Base-by-base conservation (phyloP, 2,329 filamentous ascomycete species). In the Lasiodiplodia sp. region DNA sequence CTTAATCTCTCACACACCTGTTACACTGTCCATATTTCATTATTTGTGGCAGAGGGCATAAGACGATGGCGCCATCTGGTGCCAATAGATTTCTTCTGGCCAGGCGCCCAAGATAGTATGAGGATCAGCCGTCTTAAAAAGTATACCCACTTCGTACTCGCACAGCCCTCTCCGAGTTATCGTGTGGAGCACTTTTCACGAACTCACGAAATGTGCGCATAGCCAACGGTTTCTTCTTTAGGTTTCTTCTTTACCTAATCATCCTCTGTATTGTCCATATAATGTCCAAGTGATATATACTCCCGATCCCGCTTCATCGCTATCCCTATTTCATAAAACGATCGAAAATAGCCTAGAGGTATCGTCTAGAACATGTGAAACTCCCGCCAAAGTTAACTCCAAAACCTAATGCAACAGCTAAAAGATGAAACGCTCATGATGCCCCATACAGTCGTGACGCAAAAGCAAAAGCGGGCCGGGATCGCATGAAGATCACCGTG, bases 311-410 rank as follows among this genome's bases (percentile, higher is more conserved):
- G 31, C 8, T 34, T n/a, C 14, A n/a, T n/a, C 53, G 25, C 8
- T 3, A 28, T 12, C 53, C 25, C 6, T 37, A 37, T 14, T n/a
- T n/a, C 18, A 56, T 11, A 31, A 57, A 57, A 40, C 47, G 52
- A 56, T n/a, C 2, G 23, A 55, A 8, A 44, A 21, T 37, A 4
- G n/a, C 31, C n/a, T 52, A 52, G 31, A 64, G 60, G 47, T 64
- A 40, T 64, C 60, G 60, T 49, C 51, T 52, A 64, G 47, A 31
- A 64, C n/a, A 37, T 52, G 51, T 51, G 60, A 64, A 64, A 52
- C 60, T 37, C 60, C 60, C 31, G 21, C 38, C 37, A 4, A 47
- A 47, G n/a, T n/a, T n/a, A 64, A 64, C 60, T 52, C 60, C 60
- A 38, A 18, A 23, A n/a, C 37, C 60, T 5, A 64, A 38, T 52